Evolutionary conservation across 2,329 filamentous ascomycete species (phyloP).

Genomic region (Apiospora rasikravindrae): DNA sequence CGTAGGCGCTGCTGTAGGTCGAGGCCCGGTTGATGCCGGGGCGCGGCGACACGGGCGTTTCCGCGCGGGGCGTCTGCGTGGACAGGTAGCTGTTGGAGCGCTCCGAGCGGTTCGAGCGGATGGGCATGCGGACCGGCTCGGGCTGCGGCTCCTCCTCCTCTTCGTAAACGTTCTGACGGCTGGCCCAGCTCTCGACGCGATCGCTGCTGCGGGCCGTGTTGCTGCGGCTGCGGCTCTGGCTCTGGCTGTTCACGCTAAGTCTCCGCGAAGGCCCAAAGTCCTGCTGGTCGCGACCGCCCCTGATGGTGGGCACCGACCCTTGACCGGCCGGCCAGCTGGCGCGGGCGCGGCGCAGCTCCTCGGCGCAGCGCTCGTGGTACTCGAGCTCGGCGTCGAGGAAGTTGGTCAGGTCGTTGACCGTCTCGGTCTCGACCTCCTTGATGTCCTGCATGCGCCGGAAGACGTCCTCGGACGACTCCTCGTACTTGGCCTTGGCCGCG

Average conservation of each 20-base stretch:
- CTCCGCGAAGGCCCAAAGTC: constrained; percentile 25
- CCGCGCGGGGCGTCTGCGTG: constrained; percentile 25
- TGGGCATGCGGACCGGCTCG: constrained; percentile 47
- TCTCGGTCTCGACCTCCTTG: constrained; percentile 87
- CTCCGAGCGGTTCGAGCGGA: constrained; percentile 45
- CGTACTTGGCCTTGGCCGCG: constrained; percentile 91
- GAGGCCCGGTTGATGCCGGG: constrained; percentile 36
- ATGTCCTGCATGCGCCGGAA: constrained; percentile 94
- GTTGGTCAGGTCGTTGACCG: constrained; percentile 75
- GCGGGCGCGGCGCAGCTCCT: constrained; percentile 70
- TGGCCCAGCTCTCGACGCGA: constrained; percentile 38
- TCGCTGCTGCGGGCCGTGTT: constrained; percentile 49
- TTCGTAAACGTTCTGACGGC: constrained; percentile 41
- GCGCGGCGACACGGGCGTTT: constrained; percentile 35
- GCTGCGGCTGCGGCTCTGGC: constrained; percentile 46
- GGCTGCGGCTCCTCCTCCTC: constrained; percentile 32
- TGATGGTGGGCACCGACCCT: not conserved
- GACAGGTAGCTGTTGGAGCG: constrained; percentile 27
- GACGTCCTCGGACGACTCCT: constrained; percentile 93
- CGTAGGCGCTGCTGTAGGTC: constrained; percentile 30
- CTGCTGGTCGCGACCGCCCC: constrained; percentile 9
- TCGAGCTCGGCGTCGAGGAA: constrained; percentile 90
- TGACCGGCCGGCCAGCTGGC: constrained; percentile 48
- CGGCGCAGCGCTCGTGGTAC: constrained; percentile 89
- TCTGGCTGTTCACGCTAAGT: constrained; percentile 15